Conservation (phyloP, 257 asterid genomes). For the Solanum clarkiae region DNA sequence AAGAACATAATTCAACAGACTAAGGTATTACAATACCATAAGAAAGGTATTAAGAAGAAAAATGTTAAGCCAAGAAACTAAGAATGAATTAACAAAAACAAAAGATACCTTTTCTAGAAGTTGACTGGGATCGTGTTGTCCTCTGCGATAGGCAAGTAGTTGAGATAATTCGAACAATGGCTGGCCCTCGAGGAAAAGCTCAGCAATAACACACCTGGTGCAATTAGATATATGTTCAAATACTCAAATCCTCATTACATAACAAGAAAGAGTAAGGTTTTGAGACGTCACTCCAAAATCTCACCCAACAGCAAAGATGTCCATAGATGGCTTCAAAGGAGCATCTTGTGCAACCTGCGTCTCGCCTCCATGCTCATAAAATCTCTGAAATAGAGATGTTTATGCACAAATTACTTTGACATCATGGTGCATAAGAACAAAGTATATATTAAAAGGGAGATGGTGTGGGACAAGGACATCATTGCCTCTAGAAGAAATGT, state of each 20-base stretch:
- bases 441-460: not conserved
- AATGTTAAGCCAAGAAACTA: not conserved
- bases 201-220: slow-evolving; percentile 96
- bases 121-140: slow-evolving; percentile 96
- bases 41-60: not conserved
- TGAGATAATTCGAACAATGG: slow-evolving; percentile 95
- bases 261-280: not conserved
- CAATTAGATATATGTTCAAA: not conserved
- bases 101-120: slow-evolving; percentile 76
- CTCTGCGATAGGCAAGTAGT: slow-evolving; percentile 96
- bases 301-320: slow-evolving; percentile 96
- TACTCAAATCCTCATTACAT: not conserved
- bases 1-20: not conserved
- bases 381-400: slow-evolving; percentile 56
- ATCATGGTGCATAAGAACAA: not conserved
- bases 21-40: not conserved
- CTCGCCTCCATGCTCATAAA: slow-evolving; percentile 95
- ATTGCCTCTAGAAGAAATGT: not conserved
- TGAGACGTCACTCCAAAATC: slow-evolving; percentile 8
- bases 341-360: slow-evolving; percentile 71
- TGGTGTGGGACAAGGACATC: not conserved
- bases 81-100: not conserved
- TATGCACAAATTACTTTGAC: not conserved
- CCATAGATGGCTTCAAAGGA: slow-evolving; percentile 84
- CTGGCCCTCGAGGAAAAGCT: slow-evolving; percentile 98